These are phyloP conservation scores for Irpex sp. DNA, from an alignment of 1,284 basidiomycete genomes.

Conservation along the genomic window DNA sequence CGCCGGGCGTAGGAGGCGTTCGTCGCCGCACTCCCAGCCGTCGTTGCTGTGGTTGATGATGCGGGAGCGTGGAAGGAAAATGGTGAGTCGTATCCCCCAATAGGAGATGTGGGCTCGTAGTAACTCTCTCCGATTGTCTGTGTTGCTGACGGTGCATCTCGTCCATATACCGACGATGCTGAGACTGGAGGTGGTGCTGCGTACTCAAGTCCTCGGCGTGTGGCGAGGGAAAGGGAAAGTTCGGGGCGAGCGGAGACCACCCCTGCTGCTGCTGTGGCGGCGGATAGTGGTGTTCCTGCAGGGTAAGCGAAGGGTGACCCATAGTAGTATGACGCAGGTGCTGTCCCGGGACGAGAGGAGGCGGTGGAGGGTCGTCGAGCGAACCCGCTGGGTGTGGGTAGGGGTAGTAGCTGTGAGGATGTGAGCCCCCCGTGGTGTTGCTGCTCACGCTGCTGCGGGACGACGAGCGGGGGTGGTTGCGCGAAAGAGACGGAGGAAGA, in stretches of 20 bases:
- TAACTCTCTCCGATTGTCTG: slow-evolving; percentile 17
- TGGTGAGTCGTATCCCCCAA: slow-evolving; percentile 48
- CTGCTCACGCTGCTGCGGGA: slow-evolving; percentile 22
- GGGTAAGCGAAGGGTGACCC: slow-evolving; percentile 36
- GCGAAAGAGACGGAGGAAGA: slow-evolving; percentile 43
- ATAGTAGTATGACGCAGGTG: slow-evolving; percentile 54
- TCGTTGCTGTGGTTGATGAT: slow-evolving; percentile 24
- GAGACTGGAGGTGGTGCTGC: background rate
- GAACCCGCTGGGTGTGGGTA: slow-evolving; percentile 33
- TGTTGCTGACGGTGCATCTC: slow-evolving; percentile 5
- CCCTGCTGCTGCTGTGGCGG: slow-evolving; percentile 8
- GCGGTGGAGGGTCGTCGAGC: slow-evolving; percentile 43
- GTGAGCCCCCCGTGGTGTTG: slow-evolving; percentile 25
- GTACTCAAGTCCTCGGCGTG: slow-evolving; percentile 17
- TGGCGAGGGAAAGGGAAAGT: slow-evolving; percentile 37
- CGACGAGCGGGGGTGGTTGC: slow-evolving; percentile 26
- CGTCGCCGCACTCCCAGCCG: slow-evolving; percentile 16
- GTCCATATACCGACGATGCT: background rate
- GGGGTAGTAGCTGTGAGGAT: slow-evolving; percentile 45
- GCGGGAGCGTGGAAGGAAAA: slow-evolving; percentile 75
- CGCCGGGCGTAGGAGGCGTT: slow-evolving; percentile 28
- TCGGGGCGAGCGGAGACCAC: slow-evolving; percentile 45
- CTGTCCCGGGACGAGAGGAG: slow-evolving; percentile 56
- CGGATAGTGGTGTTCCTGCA: slow-evolving; percentile 32
- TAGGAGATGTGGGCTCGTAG: slow-evolving; percentile 24